A percentile compares a stretch with the other conserved stretches of the same genome.
phyloP scores from a whole-genome alignment of 345 rosid species.

The Limnanthes douglasii region DNA sequence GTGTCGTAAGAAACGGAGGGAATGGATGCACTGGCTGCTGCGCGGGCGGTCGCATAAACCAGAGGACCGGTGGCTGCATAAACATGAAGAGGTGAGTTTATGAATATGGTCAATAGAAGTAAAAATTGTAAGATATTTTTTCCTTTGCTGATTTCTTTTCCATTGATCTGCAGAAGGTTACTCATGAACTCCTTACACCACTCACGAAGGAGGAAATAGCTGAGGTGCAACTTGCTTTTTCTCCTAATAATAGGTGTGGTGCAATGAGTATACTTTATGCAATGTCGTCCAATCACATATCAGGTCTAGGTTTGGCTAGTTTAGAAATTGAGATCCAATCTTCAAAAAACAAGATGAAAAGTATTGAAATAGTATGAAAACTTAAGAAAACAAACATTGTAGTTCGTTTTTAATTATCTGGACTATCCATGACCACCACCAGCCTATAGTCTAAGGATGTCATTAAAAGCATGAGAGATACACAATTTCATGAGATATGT shows the following conservation, averaged over 20 bases:
- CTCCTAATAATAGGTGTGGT: conserved; percentile 30
- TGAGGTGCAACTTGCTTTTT: conserved; percentile 13
- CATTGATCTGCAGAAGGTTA: conserved; percentile 7
- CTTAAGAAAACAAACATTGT: too few species aligned
- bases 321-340: too few species aligned
- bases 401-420: not conserved
- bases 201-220: conserved; percentile 9
- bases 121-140: not conserved
- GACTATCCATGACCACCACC: too few species aligned
- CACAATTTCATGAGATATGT: too few species aligned
- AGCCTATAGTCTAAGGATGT: too few species aligned
- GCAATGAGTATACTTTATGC: not conserved
- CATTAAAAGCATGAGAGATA: too few species aligned
- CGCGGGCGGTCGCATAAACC: not conserved
- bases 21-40: not conserved
- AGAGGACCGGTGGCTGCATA: not conserved
- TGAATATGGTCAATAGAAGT: not conserved
- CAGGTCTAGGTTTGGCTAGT: too few species aligned
- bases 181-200: conserved; percentile 5
- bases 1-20: not conserved
- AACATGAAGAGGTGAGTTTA: not conserved
- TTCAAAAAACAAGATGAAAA: too few species aligned
- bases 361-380: too few species aligned
- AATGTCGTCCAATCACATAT: too few species aligned
- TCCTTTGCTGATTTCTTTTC: conserved; percentile 1